phyloP scores from a whole-genome alignment of 176 grass and related monocot species.

The Thinopyrum elongatum region DNA sequence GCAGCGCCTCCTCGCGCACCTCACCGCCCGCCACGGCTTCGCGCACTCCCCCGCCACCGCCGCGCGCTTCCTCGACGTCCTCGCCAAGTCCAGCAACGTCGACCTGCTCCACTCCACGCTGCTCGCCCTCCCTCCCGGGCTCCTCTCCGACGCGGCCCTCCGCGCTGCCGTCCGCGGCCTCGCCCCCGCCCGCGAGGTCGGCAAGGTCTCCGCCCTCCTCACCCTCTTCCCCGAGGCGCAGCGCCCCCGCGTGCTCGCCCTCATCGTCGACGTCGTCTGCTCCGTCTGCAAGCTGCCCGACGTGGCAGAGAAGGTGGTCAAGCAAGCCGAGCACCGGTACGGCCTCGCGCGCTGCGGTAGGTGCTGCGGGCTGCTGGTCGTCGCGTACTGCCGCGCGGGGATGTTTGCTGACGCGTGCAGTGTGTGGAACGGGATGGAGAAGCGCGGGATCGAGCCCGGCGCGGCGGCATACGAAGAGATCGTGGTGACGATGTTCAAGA shows the following conservation, averaged over 20 bases:
- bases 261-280: slow-evolving; percentile 46
- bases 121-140: slow-evolving; percentile 17
- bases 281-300: slow-evolving; percentile 52
- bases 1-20: slow-evolving; percentile 66
- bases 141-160: slow-evolving; percentile 45
- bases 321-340: slow-evolving; percentile 47
- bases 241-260: slow-evolving; percentile 36
- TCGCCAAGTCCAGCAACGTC: slow-evolving; percentile 60
- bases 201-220: slow-evolving; percentile 52
- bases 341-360: slow-evolving; percentile 39
- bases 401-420: slow-evolving; percentile 53
- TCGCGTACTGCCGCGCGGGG: slow-evolving; percentile 62
- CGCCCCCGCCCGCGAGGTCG: slow-evolving; percentile 51
- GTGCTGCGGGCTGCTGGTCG: slow-evolving; percentile 51
- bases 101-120: slow-evolving; percentile 61
- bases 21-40: slow-evolving; percentile 55
- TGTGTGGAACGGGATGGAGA: slow-evolving; percentile 71
- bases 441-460: slow-evolving; percentile 46
- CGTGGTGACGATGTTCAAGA: slow-evolving; percentile 70
- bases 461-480: slow-evolving; percentile 57
- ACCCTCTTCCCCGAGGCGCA: slow-evolving; percentile 38
- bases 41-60: slow-evolving; percentile 61
- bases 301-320: slow-evolving; percentile 61
- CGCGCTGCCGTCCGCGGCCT: slow-evolving; percentile 46
- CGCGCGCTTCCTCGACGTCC: slow-evolving; percentile 56